Evolutionary conservation across 352 stramenopile genomes (phyloP).

Genomic region (Globisporangium alternatum): DNA sequence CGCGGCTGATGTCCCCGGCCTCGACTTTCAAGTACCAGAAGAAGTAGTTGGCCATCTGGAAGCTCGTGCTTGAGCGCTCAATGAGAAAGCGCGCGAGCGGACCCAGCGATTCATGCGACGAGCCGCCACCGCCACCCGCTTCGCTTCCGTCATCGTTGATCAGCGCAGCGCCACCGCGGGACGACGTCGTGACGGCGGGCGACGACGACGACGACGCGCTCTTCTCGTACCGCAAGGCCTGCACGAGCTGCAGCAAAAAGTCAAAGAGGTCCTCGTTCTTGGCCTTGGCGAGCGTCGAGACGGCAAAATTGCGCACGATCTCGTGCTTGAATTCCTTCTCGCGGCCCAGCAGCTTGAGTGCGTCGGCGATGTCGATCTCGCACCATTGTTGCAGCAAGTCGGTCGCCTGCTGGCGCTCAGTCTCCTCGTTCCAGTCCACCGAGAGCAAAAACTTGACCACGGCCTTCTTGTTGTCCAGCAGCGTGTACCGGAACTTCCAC

Average conservation of each 20-base stretch:
- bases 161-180: conserved; percentile 20
- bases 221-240: conserved; percentile 94
- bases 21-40: conserved; percentile 93
- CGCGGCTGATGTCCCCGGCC: conserved; percentile 59
- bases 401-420: conserved; percentile 94
- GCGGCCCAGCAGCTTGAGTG: conserved; percentile 95
- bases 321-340: conserved; percentile 89
- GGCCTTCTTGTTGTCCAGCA: conserved; percentile 94
- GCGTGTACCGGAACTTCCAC: conserved; percentile 96
- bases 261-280: conserved; percentile 97
- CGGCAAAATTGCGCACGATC: conserved; percentile 94
- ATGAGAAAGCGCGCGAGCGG: conserved; percentile 94
- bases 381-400: conserved; percentile 81
- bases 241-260: conserved; percentile 98
- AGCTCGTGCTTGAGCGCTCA: conserved; percentile 89
- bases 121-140: background rate
- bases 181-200: conserved; percentile 28
- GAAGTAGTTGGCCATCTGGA: conserved; percentile 98
- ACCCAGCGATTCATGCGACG: conserved; percentile 41
- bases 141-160: conserved; percentile 19
- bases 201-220: conserved; percentile 13
- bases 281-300: conserved; percentile 92
- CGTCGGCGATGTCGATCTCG: conserved; percentile 97
- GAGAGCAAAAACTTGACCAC: conserved; percentile 98
- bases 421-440: conserved; percentile 98